A percentile compares a stretch with the other conserved stretches of the same genome.
Evolutionary conservation across 192 early-diverging fungal genomes (phyloP).

Genomic region (Podila horticola): DNA sequence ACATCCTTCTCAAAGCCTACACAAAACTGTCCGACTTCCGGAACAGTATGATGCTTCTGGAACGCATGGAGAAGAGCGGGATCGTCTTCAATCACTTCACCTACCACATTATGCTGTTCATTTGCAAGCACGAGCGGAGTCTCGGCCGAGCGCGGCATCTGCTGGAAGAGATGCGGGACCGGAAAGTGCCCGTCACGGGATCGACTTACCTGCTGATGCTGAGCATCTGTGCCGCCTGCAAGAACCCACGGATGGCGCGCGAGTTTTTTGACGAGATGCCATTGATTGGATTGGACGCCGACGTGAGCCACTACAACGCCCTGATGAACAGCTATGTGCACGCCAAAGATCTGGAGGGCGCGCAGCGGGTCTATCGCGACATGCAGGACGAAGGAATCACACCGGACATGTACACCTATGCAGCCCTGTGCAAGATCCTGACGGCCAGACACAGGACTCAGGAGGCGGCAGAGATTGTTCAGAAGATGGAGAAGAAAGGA

Average conservation of each 20-base stretch:
- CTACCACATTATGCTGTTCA: conserved; percentile 35
- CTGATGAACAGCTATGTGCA: conserved; percentile 31
- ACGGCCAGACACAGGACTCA: not conserved
- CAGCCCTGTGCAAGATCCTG: conserved; percentile 14
- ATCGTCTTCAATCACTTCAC: conserved; percentile 15
- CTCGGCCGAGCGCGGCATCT: conserved; percentile 3
- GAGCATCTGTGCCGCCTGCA: conserved; percentile 20
- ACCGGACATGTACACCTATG: conserved; percentile 30
- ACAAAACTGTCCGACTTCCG: conserved; percentile 38
- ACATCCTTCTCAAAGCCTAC: conserved; percentile 43
- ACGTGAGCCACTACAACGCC: conserved; percentile 37
- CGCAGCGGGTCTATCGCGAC: conserved; percentile 8
- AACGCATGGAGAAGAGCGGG: conserved; percentile 5
- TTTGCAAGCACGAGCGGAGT: conserved; percentile 25
- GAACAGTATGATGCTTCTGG: conserved; percentile 18
- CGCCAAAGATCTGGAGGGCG: conserved; percentile 13
- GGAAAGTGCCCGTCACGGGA: conserved; percentile 13
- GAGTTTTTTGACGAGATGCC: conserved; percentile 53
- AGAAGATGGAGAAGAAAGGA: not conserved
- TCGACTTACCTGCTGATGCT: conserved; percentile 38
- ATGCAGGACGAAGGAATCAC: conserved; percentile 27
- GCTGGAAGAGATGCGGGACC: conserved; percentile 27
- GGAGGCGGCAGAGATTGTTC: not conserved
- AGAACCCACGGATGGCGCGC: conserved; percentile 10
- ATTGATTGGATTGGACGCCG: conserved; percentile 5